Base-by-base conservation (phyloP, 179 eudicot genomes). In the Heliamphora pulchella region DNA sequence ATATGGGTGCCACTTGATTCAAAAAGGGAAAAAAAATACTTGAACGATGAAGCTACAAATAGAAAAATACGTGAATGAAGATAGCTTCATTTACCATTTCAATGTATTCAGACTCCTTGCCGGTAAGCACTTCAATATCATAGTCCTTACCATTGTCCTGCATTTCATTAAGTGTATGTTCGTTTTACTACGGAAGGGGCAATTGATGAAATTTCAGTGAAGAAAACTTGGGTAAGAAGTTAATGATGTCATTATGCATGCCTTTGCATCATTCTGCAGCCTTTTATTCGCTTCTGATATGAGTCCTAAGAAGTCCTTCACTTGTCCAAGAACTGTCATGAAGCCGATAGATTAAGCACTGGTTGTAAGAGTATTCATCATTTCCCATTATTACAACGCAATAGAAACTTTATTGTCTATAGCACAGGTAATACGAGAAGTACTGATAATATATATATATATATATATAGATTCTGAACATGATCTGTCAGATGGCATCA, bases 301-400 rank as follows among this genome's bases (percentile, higher is more conserved):
- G 18, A 92, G 87, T 74, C 97, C 94, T 79, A 94, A 31, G 80
- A 94, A 92, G 79, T 92, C 91, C 81, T 85, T 92, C 78, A 90
- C 88, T 78, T 86, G 90, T 64, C 90, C 91, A 68, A 92, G 83
- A 85, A 94, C 98, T 92, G 88, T 84, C 39, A 44, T 7, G 18
- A 18, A 57, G 6, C 3, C 11, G 10, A 69, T 6, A 14, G 0
- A 51, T 14, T 50, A 50, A 13, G 18, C 4, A 3, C 17, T 41
- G 46, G 54, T 17, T 17, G 54, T 41, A 43, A 67, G 4, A 43
- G 48, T 41, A 67, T 67, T 71, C 74, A 8, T 47, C 74, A 71
- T n/a, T n/a, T 20, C 55, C 10, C 8, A 18, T 4, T 13, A 41
- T 67, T 1, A 9, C 71, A 67, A 15, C 22, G n/a, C 64, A 59